Base-by-base conservation (phyloP, 495 filamentous ascomycete genomes). In the Viridothelium virens region DNA sequence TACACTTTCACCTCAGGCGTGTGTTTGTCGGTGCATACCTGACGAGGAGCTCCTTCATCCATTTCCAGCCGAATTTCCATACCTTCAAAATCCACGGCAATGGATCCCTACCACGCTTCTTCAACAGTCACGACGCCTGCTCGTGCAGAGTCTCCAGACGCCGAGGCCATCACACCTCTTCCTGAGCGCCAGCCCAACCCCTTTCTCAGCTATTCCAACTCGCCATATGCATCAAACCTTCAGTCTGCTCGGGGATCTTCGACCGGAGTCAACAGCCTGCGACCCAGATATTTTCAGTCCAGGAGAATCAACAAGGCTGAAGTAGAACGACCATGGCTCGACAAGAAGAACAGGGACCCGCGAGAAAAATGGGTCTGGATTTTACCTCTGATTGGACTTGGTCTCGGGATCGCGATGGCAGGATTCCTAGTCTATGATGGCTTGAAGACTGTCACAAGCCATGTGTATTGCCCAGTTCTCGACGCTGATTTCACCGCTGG, bases 331-430 rank as follows among this genome's bases (percentile, higher is more conserved):
- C 87, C 89, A 25, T 92, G 90, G 89, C 71, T 84, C 39, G 74
- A 79, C 25, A 83, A 85, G 68, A 84, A 80, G 63, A 59, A 59
- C 18, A 18, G 53, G 3, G 89, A 92, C 72, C 87, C 89, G 3
- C 86, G 83, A 73, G 87, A 92, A 81, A 92, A 91, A 79, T 92
- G 90, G 90, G 86, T 90, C 3, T 91, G 86, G 31, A 90, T 92
- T 65, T 83, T 92, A 38, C 89, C 89, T 2, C 70, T 91, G 56
- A 73, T 89, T 34, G 89, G 90, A 31, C 79, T 92, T 56, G 25
- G 83, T 16, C 61, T 90, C 10, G 90, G 90, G 33, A 69, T 92
- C 56, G 84, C 69, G 3, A 80, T 91, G 56, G 82, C 86, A 3
- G 89, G 80, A 0, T 81, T 90, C 68, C 71, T 92, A 56, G 79